These are phyloP conservation scores for Diatrype stigma DNA, from an alignment of 2,329 filamentous ascomycete species.

Conservation along the genomic window DNA sequence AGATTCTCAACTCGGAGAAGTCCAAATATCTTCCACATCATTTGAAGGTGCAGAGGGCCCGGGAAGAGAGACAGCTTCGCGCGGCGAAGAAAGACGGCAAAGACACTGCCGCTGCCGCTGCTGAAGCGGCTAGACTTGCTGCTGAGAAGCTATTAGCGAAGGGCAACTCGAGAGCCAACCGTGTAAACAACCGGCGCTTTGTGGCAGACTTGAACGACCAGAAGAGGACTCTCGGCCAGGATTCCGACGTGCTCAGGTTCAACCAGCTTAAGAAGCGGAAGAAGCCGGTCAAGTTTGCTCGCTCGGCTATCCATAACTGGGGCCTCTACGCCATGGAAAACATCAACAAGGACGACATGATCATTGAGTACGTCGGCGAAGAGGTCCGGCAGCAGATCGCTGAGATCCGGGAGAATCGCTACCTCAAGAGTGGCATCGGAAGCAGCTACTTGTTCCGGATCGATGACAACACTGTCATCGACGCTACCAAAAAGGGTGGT, in stretches of 20 bases:
- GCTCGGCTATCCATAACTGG: constrained; percentile 98
- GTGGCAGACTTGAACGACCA: constrained; percentile 94
- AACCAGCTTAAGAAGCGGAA: constrained; percentile 99
- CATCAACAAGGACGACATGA: constrained; percentile 97
- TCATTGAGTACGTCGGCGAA: constrained; percentile 98
- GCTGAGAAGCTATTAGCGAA: constrained; percentile 80
- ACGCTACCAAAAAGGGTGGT: constrained; percentile 96
- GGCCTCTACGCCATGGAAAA: constrained; percentile 97
- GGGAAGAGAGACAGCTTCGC: constrained; percentile 83
- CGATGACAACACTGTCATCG: constrained; percentile 94
- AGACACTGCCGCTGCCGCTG: constrained; percentile 61
- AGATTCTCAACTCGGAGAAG: constrained; percentile 95
- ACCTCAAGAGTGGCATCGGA: constrained; percentile 93
- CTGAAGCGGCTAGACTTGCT: constrained; percentile 67
- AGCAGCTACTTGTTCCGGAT: constrained; percentile 98
- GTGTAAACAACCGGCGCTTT: constrained; percentile 90
- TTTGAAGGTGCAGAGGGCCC: constrained; percentile 87
- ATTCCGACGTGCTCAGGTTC: constrained; percentile 91
- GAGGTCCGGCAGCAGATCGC: constrained; percentile 95
- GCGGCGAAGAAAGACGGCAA: constrained; percentile 62
- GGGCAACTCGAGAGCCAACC: constrained; percentile 86
- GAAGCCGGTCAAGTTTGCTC: constrained; percentile 96
- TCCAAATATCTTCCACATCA: constrained; percentile 97
- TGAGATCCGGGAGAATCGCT: constrained; percentile 88
- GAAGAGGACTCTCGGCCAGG: constrained; percentile 77